Evolutionary conservation across 73 alveolate genomes (phyloP), one percentile per base, ranked within the genome.

Genomic region (Paramecium tetraurelia): DNA sequence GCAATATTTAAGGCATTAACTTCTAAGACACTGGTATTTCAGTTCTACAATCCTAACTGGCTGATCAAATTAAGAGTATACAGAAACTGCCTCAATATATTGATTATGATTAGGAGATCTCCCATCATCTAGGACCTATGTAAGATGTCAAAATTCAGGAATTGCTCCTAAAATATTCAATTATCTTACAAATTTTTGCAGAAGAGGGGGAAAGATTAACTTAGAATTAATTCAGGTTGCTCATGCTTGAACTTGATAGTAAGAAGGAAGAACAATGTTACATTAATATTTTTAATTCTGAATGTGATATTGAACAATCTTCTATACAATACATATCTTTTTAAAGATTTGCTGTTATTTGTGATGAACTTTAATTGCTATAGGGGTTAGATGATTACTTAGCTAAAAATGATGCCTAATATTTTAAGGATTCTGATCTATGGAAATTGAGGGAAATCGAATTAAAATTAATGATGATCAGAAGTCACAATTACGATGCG

Each of bases 361-460:
- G 90, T 80, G 70, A 80, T 24, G 90, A 80, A 80, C 29, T 41
- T 9, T 2, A 80, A 80, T 48, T 80, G 2, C n/a, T 80, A 9
- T 22, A 41, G 12, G 33, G 31, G 11, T 80, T 80, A 44, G 76
- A 80, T 24, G 50, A 80, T 2, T 80, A 80, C 12, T 8, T 80
- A 5, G 24, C 12, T 31, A 24, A 8, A 24, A 80, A 80, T 80
- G 44, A 80, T 80, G 90, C 57, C 7, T 46, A 80, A 80, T 80
- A 80, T 80, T 80, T 80, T 48, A 80, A 22, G 10, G 75, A 22
- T 9, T 14, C 31, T 3, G 90, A 80, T 4, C 57, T 80, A 80
- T 80, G 90, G 90, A 80, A 80, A 44, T 2, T 20, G 46, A 80
- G 90, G 22, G 90, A 80, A 80, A 80, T 80, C 1, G 90, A 80